These are phyloP conservation scores for Dacryopinax primogenitus DNA, from an alignment of 768 basidiomycete genomes.

Conservation along the genomic window DNA sequence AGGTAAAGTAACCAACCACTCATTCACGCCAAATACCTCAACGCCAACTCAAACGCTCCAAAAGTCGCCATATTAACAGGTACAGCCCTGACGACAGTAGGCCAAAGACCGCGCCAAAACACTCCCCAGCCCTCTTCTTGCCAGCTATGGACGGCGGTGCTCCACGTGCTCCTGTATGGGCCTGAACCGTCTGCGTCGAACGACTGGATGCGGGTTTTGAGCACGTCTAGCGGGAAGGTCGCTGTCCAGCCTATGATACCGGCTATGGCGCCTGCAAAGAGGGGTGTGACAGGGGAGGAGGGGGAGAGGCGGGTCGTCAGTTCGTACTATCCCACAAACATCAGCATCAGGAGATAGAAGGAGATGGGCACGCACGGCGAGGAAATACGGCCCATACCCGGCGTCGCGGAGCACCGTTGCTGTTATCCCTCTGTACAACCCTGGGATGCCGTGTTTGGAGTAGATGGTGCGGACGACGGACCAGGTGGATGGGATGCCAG, in stretches of 20 bases:
- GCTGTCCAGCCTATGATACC: constrained; percentile 64
- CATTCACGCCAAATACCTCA: too few species aligned
- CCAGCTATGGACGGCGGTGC: constrained; percentile 45
- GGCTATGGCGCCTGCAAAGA: constrained; percentile 63
- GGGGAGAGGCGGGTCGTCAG: constrained; percentile 44
- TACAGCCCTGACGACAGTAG: constrained; percentile 72
- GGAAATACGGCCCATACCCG: constrained; percentile 80
- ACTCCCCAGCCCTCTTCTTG: constrained; percentile 51
- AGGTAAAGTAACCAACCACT: too few species aligned
- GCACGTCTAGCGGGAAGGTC: constrained; percentile 80
- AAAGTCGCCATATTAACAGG: constrained; percentile 82
- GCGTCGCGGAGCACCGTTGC: constrained; percentile 64
- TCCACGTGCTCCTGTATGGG: constrained; percentile 46
- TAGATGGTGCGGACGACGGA: constrained; percentile 47
- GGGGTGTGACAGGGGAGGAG: constrained; percentile 24
- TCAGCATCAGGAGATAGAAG: constrained; percentile 10
- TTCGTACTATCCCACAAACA: constrained; percentile 40
- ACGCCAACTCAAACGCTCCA: constrained; percentile 45
- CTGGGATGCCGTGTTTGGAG: constrained; percentile 42
- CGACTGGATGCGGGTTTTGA: constrained; percentile 81
- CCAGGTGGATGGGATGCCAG: constrained; percentile 32
- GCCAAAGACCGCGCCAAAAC: constrained; percentile 64
- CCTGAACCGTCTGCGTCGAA: constrained; percentile 15
- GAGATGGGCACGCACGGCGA: constrained; percentile 38
- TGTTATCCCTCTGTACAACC: constrained; percentile 63